Evolutionary conservation across 2,329 filamentous ascomycete species (phyloP).

Genomic region (Metarhizium brunneum): DNA sequence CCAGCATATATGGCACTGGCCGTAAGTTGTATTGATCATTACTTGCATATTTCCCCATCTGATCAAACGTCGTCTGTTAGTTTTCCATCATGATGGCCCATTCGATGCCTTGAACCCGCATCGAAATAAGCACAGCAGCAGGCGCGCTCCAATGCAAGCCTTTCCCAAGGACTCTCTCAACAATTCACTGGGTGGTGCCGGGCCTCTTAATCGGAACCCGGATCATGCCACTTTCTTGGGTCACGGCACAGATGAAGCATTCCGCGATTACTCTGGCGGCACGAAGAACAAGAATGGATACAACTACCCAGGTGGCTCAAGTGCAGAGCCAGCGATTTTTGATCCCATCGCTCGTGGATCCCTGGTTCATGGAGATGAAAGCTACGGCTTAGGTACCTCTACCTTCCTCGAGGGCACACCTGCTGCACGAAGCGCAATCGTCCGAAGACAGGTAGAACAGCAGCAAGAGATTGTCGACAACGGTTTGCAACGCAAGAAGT

Average conservation of each 20-base stretch:
- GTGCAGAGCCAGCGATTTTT: constrained; percentile 45
- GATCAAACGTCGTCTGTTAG: constrained; percentile 32
- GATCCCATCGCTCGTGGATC: constrained; percentile 60
- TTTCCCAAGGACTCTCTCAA: constrained; percentile 90
- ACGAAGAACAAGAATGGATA: constrained; percentile 20
- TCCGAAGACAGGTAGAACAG: constrained; percentile 63
- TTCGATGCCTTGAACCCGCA: constrained; percentile 95
- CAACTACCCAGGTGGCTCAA: constrained; percentile 13
- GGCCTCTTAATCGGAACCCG: constrained; percentile 70
- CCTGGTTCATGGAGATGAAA: constrained; percentile 75
- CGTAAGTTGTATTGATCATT: constrained; percentile 44
- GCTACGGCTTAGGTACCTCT: constrained; percentile 78
- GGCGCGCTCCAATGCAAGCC: constrained; percentile 87
- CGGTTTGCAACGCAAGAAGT: constrained; percentile 83
- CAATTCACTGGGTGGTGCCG: constrained; percentile 81
- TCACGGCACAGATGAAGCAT: constrained; percentile 68
- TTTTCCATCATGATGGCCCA: constrained; percentile 95
- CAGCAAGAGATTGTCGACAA: constrained; percentile 45
- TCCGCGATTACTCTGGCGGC: constrained; percentile 62
- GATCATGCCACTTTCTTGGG: constrained; percentile 88
- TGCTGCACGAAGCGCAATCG: constrained; percentile 70
- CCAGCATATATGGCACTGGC: constrained; percentile 88
- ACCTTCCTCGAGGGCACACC: constrained; percentile 94
- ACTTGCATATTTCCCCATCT: neutral
- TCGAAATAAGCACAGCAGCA: constrained; percentile 76